Percentiles rank a stretch among this genome's conserved stretches.
Conservation (phyloP, 176 grass and related monocot species). For the Poa pratensis region DNA sequence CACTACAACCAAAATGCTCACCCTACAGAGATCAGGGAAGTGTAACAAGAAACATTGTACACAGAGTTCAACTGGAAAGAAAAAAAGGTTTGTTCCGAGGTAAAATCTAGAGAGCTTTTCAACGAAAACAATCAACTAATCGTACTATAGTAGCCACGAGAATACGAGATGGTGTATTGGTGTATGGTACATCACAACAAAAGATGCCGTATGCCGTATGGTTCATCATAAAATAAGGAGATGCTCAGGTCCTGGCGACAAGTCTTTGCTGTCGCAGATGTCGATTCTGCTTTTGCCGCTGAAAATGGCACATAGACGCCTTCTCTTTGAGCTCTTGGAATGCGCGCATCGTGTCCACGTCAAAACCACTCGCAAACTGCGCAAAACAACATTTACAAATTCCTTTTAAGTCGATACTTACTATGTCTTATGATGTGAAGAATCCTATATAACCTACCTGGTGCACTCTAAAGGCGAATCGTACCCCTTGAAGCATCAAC, state of each 20-base stretch:
- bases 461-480: conserved; percentile 96
- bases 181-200: neutral
- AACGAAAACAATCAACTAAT: conserved; percentile 36
- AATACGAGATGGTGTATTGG: neutral
- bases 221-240: neutral
- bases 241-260: conserved; percentile 57
- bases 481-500: conserved; percentile 91
- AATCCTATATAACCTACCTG: conserved; percentile 55
- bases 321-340: conserved; percentile 98
- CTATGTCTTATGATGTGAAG: neutral
- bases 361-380: conserved; percentile 96
- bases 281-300: conserved; percentile 55
- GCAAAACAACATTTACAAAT: neutral
- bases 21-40: neutral
- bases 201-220: conserved; percentile 1
- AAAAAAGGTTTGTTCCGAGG: neutral
- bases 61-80: conserved; percentile 17
- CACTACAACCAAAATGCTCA: neutral
- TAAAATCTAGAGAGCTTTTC: neutral
- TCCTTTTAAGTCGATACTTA: neutral
- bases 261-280: conserved; percentile 61
- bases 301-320: conserved; percentile 66
- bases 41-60: neutral
- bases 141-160: conserved; percentile 8
- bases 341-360: conserved; percentile 91